These are phyloP conservation scores for Ophiosphaerella korrae DNA, from an alignment of 2,329 filamentous ascomycete genomes.

Conservation along the genomic window DNA sequence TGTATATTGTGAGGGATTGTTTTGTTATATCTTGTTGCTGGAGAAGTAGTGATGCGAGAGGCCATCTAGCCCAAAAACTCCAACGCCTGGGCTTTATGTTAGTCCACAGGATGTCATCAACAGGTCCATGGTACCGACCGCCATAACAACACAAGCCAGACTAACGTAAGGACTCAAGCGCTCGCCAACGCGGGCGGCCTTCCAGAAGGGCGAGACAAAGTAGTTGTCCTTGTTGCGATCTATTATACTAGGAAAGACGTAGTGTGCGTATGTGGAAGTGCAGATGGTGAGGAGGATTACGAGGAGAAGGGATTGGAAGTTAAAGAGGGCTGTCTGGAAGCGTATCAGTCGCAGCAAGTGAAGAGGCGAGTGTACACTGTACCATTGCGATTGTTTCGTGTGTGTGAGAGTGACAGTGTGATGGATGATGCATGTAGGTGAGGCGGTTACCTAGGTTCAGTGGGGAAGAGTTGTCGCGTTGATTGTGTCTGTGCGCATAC, in stretches of 20 bases:
- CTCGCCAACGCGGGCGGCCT: conserved; percentile 90
- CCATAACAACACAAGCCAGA: conserved; percentile 92
- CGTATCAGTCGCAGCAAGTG: conserved; percentile 2
- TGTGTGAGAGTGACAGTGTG: background rate
- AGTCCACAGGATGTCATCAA: conserved; percentile 37
- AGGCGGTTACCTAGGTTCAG: background rate
- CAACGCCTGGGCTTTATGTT: conserved; percentile 22
- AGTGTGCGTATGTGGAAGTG: conserved; percentile 92
- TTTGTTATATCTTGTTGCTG: too few relatives aligned
- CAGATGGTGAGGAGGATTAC: conserved; percentile 95
- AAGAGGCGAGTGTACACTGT: background rate
- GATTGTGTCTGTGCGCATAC: conserved; percentile 14
- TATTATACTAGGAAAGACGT: conserved; percentile 85
- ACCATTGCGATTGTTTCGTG: conserved; percentile 16
- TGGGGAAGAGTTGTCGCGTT: background rate
- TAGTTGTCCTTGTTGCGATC: conserved; percentile 88
- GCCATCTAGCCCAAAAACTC: conserved; percentile 33
- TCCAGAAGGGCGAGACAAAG: conserved; percentile 90
- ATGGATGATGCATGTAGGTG: background rate
- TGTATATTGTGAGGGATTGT: background rate
- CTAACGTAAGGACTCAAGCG: conserved; percentile 93
- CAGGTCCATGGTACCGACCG: conserved; percentile 58
- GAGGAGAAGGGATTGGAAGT: conserved; percentile 95
- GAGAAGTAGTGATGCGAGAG: too few relatives aligned
- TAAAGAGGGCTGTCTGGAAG: conserved; percentile 91